Evolutionary conservation across 1,284 basidiomycete genomes (phyloP).

Genomic region (Xanthoconium separans): DNA sequence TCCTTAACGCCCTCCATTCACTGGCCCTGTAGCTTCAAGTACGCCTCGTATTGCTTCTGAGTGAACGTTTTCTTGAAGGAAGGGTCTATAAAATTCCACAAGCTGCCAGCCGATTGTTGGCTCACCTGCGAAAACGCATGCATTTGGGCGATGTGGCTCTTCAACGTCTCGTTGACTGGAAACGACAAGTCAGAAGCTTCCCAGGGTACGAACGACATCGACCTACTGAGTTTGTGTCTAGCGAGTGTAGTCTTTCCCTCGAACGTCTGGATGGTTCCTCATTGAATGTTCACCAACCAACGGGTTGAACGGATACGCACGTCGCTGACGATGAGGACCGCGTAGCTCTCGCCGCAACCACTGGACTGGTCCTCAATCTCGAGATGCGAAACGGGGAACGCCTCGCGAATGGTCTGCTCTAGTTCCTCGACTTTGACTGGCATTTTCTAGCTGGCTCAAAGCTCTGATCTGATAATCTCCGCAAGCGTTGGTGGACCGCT

Average conservation of each 20-base stretch:
- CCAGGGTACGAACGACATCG: not conserved
- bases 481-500: not conserved
- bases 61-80: slow-evolving; percentile 70
- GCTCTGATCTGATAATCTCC: slow-evolving; percentile 10
- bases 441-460: slow-evolving; percentile 42
- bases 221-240: slow-evolving; percentile 64
- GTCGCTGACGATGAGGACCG: slow-evolving; percentile 72
- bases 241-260: slow-evolving; percentile 74
- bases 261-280: slow-evolving; percentile 50
- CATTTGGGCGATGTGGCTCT: slow-evolving; percentile 71
- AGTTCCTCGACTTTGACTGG: slow-evolving; percentile 55
- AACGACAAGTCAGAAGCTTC: not conserved
- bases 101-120: not conserved
- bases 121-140: slow-evolving; percentile 83
- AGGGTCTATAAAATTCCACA: not conserved
- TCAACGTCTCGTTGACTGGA: slow-evolving; percentile 73
- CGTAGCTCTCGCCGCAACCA: slow-evolving; percentile 77
- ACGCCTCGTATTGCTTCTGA: slow-evolving; percentile 62
- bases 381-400: slow-evolving; percentile 60
- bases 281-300: not conserved
- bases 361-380: slow-evolving; percentile 73
- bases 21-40: slow-evolving; percentile 41
- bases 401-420: slow-evolving; percentile 57
- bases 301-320: slow-evolving; percentile 36
- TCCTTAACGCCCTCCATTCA: slow-evolving; percentile 8